Percentiles rank a stretch among this genome's conserved stretches.
phyloP scores from a whole-genome alignment of 164 flowering plant genomes.

The Vitis vinifera region ASM3070453v1 NC_081807.1:8272501-8273000 shows the following conservation, averaged over 20 bases:
- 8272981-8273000: too few species aligned
- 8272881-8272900: too few species aligned
- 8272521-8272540: too few species aligned
- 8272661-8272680: neutral
- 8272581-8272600: conserved; percentile 11
- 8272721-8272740: conserved; percentile 24
- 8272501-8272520: too few species aligned
- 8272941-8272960: too few species aligned
- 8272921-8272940: too few species aligned
- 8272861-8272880: too few species aligned
- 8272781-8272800: neutral
- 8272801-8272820: too few species aligned
- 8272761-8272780: conserved; percentile 13
- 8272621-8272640: conserved; percentile 1
- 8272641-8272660: neutral
- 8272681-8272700: neutral
- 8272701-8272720: neutral
- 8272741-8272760: conserved; percentile 4
- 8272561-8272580: conserved; percentile 14
- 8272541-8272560: neutral
- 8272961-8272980: too few species aligned
- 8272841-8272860: too few species aligned
- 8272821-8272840: too few species aligned
- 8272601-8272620: conserved; percentile 18
- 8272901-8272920: too few species aligned